A percentile compares a stretch with the other conserved stretches of the same genome.
Evolutionary conservation across 1,139 yeast species (phyloP).

Genomic region (Saccharomyces hybrid): DNA sequence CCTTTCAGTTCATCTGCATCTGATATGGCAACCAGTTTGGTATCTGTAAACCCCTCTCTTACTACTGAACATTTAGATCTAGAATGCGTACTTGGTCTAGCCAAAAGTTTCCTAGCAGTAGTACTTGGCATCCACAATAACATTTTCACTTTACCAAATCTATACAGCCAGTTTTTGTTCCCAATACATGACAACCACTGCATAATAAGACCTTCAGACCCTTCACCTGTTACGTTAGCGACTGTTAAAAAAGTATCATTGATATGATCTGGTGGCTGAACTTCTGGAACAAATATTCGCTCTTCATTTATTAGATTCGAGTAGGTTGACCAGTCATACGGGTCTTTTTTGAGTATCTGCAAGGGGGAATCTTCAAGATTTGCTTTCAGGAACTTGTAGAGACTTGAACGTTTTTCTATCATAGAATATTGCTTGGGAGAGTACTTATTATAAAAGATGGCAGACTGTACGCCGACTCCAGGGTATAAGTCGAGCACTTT

Average conservation of each 20-base stretch:
- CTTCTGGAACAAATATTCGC: conserved; percentile 38
- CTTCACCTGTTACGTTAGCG: conserved; percentile 51
- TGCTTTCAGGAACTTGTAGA: conserved; percentile 31
- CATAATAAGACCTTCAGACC: conserved; percentile 63
- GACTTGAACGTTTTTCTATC: conserved; percentile 45
- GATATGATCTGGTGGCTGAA: conserved; percentile 39
- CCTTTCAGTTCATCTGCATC: conserved; percentile 18
- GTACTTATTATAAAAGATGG: conserved; percentile 44
- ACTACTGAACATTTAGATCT: conserved; percentile 56
- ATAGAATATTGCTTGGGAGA: conserved; percentile 56
- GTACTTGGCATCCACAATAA: conserved; percentile 52
- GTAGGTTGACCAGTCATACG: conserved; percentile 62
- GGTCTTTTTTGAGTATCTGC: conserved; percentile 34
- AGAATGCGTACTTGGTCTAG: conserved; percentile 40
- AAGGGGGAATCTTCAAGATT: conserved; percentile 25
- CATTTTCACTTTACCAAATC: conserved; percentile 68
- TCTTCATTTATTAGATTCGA: conserved; percentile 38
- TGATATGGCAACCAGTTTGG: conserved; percentile 45
- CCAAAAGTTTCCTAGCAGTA: conserved; percentile 56
- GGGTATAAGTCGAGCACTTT: conserved; percentile 64
- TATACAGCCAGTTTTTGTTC: conserved; percentile 67
- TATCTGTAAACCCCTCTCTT: conserved; percentile 51
- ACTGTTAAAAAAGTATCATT: conserved; percentile 58
- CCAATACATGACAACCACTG: conserved; percentile 72
- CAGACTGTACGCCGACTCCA: conserved; percentile 46